Evolutionary conservation across 306 rosid genomes (phyloP).

Genomic region (Sicyos edulis): DNA sequence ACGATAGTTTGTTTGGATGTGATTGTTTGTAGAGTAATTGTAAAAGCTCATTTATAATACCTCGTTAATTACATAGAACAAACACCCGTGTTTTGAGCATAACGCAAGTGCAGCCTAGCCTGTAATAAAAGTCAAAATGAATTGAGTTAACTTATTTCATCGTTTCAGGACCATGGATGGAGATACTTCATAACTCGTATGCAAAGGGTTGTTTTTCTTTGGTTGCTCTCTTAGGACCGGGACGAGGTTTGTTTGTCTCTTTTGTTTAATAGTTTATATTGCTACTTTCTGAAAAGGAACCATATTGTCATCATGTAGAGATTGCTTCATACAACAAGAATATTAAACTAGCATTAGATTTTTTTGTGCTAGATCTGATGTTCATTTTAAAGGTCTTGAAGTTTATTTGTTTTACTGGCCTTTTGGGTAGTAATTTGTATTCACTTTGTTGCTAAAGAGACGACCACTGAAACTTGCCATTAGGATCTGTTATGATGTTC

Average conservation of each 20-base stretch:
- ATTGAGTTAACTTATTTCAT: background rate
- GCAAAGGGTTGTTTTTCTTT: slow-evolving; percentile 77
- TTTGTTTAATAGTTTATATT: slow-evolving; percentile 12
- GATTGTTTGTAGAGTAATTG: too few relatives aligned
- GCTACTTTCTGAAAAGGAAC: background rate
- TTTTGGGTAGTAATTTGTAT: background rate
- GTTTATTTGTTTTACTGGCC: background rate
- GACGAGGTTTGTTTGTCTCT: slow-evolving; percentile 65
- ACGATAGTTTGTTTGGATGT: too few relatives aligned
- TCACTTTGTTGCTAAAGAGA: background rate
- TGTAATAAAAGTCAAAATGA: background rate
- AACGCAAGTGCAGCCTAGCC: background rate
- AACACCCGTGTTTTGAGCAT: background rate
- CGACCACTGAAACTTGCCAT: background rate
- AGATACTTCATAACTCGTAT: slow-evolving; percentile 76
- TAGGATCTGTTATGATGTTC: slow-evolving; percentile 15
- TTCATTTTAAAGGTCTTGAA: slow-evolving; percentile 6
- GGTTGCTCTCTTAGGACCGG: slow-evolving; percentile 84
- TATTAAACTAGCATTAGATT: background rate
- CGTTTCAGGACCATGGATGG: slow-evolving; percentile 49
- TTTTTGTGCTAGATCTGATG: background rate
- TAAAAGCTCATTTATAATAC: too few relatives aligned
- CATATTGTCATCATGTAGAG: background rate
- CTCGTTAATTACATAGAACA: too few relatives aligned
- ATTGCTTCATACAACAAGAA: background rate